These are phyloP conservation scores for Aspergillus ostianus DNA, from an alignment of 495 filamentous ascomycete genomes.

Conservation along the genomic window DNA sequence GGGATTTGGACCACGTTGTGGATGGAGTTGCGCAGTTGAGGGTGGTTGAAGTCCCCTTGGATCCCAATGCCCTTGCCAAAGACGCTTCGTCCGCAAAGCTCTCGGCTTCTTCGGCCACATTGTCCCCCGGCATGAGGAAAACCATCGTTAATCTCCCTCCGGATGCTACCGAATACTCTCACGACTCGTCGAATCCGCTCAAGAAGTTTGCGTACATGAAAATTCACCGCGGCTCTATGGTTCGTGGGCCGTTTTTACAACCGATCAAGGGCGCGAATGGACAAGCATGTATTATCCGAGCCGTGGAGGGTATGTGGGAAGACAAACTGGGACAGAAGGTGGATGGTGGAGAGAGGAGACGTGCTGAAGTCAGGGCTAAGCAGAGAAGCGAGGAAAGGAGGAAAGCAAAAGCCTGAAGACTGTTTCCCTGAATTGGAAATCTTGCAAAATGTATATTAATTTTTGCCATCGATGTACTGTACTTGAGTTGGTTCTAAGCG, in stretches of 20 bases:
- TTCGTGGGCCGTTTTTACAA: conserved; percentile 68
- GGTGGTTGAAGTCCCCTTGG: conserved; percentile 59
- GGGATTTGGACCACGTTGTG: conserved; percentile 69
- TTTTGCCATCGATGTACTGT: conserved; percentile 1
- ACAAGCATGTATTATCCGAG: conserved; percentile 58
- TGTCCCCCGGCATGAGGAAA: conserved; percentile 54
- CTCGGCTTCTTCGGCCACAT: conserved; percentile 38
- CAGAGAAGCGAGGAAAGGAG: conserved; percentile 50
- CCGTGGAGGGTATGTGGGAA: conserved; percentile 89
- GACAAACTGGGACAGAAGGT: conserved; percentile 79
- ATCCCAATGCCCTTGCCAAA: conserved; percentile 8
- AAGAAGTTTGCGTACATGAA: conserved; percentile 61
- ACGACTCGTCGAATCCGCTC: conserved; percentile 32
- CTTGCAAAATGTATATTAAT: background rate
- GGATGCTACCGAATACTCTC: conserved; percentile 44
- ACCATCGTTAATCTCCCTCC: conserved; percentile 72
- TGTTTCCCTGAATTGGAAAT: background rate
- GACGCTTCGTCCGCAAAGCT: conserved; percentile 6
- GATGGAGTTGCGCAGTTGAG: conserved; percentile 69
- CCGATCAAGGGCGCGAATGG: conserved; percentile 61
- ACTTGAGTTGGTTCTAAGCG: background rate
- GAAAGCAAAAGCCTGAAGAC: conserved; percentile 31
- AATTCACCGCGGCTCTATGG: conserved; percentile 60
- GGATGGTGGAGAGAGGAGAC: conserved; percentile 92
- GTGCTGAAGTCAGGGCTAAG: conserved; percentile 77